Percentiles rank a stretch among this genome's conserved stretches.
Evolutionary conservation across 202 grass and related monocot genomes (phyloP).

Genomic region (Carex arenaria): DNA sequence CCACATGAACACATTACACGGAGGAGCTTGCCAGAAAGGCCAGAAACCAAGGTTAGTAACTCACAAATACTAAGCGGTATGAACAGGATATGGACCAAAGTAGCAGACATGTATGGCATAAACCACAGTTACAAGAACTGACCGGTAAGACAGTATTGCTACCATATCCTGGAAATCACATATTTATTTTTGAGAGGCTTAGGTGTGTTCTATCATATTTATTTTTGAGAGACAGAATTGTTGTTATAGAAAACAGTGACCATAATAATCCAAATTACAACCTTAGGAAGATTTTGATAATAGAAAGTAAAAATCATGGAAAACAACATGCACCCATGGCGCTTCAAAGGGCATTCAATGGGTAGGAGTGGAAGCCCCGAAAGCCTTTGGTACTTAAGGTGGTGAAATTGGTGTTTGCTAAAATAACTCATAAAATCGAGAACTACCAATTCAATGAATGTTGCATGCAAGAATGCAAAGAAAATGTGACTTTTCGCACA

Average conservation of each 20-base stretch:
- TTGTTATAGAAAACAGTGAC: not conserved
- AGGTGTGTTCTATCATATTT: no score
- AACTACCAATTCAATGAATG: not conserved
- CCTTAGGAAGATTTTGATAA: not conserved
- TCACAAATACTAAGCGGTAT: not conserved
- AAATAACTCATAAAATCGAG: not conserved
- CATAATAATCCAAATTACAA: not conserved
- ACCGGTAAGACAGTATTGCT: not conserved
- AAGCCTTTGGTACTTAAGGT: not conserved
- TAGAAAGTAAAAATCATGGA: no score
- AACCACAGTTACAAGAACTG: not conserved
- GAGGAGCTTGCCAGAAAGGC: not conserved
- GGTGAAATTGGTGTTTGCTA: not conserved
- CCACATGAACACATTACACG: not conserved
- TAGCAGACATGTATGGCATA: no score
- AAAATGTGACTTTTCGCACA: not conserved
- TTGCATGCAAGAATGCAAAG: not conserved
- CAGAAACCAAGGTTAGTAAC: not conserved
- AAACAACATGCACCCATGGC: no score
- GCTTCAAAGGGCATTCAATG: no score
- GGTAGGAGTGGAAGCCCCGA: no score
- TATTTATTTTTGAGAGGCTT: no score
- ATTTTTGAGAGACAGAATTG: no score
- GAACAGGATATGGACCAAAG: not conserved
- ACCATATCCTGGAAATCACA: conserved; percentile 25